A percentile compares a stretch with the other conserved stretches of the same genome.
Conservation (phyloP, 306 rosid genomes). For the Castanopsis chinensis region DNA sequence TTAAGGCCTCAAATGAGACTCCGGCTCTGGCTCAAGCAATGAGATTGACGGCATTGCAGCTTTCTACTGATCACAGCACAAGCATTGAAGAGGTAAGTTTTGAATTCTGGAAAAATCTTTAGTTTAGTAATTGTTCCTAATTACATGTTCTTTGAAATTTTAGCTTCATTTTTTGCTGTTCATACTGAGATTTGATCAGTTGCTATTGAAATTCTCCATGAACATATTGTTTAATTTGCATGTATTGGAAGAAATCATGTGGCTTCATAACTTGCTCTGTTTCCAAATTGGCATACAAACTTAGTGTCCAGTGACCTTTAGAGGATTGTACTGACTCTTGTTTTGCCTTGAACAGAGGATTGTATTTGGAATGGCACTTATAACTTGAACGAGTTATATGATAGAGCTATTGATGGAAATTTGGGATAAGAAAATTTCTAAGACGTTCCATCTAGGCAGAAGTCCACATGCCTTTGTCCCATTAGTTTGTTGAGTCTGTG, state of each 20-base stretch:
- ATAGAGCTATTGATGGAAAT: neutral
- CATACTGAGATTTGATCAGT: conserved; percentile 1
- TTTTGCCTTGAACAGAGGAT: neutral
- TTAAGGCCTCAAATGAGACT: conserved; percentile 31
- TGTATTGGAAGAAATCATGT: neutral
- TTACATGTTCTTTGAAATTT: neutral
- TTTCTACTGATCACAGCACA: conserved; percentile 93
- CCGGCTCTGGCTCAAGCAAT: conserved; percentile 42
- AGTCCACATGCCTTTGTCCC: conserved; percentile 4
- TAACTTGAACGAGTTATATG: neutral
- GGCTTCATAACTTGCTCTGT: neutral
- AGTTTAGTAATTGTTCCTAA: conserved; percentile 8
- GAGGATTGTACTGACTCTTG: neutral
- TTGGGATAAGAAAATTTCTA: neutral
- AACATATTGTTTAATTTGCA: neutral
- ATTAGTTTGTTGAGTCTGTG: neutral
- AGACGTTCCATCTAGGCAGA: neutral
- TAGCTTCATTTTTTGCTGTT: neutral
- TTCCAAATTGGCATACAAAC: neutral
- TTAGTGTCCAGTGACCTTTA: neutral
- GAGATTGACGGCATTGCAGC: conserved; percentile 79
- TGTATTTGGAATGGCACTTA: neutral
- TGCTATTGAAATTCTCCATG: neutral
- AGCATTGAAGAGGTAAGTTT: conserved; percentile 79
- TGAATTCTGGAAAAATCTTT: conserved; percentile 11